Conservation (phyloP, 352 stramenopile genomes). For the Phytophthora tubulina region DNA sequence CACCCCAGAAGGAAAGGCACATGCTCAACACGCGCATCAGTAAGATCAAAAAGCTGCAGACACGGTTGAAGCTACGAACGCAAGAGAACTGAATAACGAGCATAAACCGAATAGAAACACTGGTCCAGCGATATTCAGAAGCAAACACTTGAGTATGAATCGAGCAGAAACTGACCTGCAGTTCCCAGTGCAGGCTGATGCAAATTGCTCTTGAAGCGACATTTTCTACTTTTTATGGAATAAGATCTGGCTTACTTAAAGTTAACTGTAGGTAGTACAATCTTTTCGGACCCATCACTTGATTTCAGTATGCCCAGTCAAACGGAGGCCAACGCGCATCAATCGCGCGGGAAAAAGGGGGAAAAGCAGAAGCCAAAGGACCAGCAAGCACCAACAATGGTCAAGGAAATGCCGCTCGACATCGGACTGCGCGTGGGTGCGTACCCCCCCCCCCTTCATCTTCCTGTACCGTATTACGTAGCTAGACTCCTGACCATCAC, state of each 20-base stretch:
- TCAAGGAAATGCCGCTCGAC: constrained; percentile 66
- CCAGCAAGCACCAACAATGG: constrained; percentile 20
- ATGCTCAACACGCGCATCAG: constrained; percentile 57
- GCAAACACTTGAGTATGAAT: background rate
- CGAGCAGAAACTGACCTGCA: too few relatives aligned
- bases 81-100: constrained; percentile 42
- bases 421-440: constrained; percentile 76
- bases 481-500: background rate
- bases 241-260: too few relatives aligned
- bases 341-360: constrained; percentile 25
- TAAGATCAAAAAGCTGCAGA: constrained; percentile 71
- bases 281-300: background rate
- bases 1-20: too few relatives aligned
- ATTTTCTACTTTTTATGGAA: too few relatives aligned
- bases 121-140: constrained; percentile 63
- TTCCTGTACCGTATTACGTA: background rate
- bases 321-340: constrained; percentile 18
- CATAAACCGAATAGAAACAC: constrained; percentile 53
- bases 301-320: constrained; percentile 8
- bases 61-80: constrained; percentile 52
- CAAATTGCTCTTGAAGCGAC: too few relatives aligned
- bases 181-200: too few relatives aligned
- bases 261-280: too few relatives aligned
- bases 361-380: constrained; percentile 16
- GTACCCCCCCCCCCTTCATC: constrained; percentile 22